Percentiles rank a stretch among this genome's conserved stretches.
Evolutionary conservation across 768 basidiomycete genomes (phyloP).

Genomic region (Suillus tomentosus): DNA sequence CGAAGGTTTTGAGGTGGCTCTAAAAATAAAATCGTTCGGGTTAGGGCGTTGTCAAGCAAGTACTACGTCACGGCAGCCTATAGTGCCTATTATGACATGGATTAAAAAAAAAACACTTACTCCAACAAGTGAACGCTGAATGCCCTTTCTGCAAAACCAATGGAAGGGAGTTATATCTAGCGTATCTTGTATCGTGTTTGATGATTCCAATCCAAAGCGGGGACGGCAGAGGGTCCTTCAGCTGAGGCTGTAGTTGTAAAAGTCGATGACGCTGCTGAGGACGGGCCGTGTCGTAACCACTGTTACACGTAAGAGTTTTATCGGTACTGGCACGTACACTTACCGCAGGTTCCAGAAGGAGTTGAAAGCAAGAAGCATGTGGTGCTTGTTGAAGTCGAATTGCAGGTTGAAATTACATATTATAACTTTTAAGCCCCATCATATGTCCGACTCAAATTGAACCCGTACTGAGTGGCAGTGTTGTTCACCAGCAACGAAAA

Average conservation of each 20-base stretch:
- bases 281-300: not conserved
- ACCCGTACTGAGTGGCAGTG: not conserved
- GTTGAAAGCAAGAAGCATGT: not conserved
- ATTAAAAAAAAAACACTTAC: not conserved
- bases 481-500: slow-evolving; percentile 7
- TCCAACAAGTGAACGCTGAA: not conserved
- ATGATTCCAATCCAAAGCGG: not conserved
- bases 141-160: not conserved
- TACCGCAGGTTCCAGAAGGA: not conserved
- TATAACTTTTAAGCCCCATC: not conserved
- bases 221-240: not conserved
- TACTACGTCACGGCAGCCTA: not conserved
- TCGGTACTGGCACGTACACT: not conserved
- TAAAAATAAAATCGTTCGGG: not conserved
- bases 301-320: not conserved
- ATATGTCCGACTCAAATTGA: not conserved
- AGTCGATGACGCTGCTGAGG: not conserved
- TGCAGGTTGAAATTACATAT: not conserved
- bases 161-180: not conserved
- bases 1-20: not conserved
- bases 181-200: not conserved
- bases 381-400: no score
- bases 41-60: not conserved
- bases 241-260: not conserved
- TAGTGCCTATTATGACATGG: not conserved